A percentile compares a stretch with the other conserved stretches of the same genome.
Conservation (phyloP, 768 basidiomycete species). For the Erythrobasidium yunnanense region DNA sequence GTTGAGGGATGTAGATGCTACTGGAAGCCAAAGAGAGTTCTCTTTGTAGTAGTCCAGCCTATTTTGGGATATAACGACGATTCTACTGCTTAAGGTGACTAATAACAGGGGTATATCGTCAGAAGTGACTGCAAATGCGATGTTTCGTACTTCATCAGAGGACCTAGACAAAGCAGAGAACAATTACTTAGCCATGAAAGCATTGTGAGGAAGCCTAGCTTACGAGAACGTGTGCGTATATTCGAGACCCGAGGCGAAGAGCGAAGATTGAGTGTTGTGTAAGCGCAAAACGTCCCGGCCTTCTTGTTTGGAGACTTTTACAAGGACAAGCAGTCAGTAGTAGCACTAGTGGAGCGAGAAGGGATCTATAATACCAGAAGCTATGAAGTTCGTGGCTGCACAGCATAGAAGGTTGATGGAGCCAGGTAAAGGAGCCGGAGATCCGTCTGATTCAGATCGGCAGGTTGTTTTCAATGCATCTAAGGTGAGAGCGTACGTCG, state of each 20-base stretch:
- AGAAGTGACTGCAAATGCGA: background rate
- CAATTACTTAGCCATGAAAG: background rate
- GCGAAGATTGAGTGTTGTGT: constrained; percentile 7
- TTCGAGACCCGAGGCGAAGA: constrained; percentile 6
- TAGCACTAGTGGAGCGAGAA: too few species aligned
- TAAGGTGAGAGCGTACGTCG: too few species aligned
- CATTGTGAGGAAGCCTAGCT: background rate
- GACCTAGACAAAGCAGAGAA: background rate
- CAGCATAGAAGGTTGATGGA: background rate
- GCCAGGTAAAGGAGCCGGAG: too few species aligned
- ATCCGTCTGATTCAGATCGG: too few species aligned
- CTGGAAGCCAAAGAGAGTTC: background rate
- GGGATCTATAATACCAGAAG: too few species aligned
- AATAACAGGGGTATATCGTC: constrained; percentile 3
- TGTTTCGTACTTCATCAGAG: background rate
- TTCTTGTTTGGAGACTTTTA: background rate
- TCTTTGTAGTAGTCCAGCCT: constrained; percentile 1
- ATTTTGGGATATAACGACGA: background rate
- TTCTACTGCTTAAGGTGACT: background rate
- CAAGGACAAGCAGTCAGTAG: too few species aligned
- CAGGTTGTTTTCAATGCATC: too few species aligned
- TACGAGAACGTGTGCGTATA: background rate
- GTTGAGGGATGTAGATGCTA: background rate
- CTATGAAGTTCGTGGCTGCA: background rate
- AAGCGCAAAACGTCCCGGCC: background rate